Evolutionary conservation across 2,329 filamentous ascomycete species (phyloP).

Genomic region (Fusarium ambrosium): DNA sequence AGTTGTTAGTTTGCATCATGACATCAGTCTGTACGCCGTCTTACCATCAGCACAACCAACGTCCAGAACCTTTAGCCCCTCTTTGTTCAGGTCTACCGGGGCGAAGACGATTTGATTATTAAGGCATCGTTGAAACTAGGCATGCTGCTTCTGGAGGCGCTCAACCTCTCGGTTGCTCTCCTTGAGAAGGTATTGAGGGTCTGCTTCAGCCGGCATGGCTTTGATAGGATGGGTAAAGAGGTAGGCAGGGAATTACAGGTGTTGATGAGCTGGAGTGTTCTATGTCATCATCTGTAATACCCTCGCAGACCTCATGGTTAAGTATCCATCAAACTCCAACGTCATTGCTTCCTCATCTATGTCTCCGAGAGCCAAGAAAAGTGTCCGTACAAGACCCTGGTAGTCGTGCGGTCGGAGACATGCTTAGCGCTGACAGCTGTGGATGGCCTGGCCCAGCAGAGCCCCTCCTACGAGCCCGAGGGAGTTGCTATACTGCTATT

Average conservation of each 20-base stretch:
- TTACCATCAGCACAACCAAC: conserved; percentile 30
- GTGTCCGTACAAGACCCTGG: neutral
- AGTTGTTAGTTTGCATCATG: accelerated
- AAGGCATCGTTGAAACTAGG: conserved; percentile 27
- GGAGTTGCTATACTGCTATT: neutral
- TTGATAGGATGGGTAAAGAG: neutral
- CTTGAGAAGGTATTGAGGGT: conserved; percentile 15
- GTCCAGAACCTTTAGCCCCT: conserved; percentile 13
- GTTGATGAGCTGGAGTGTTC: neutral
- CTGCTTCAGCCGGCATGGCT: neutral
- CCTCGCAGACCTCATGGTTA: neutral
- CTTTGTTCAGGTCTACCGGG: neutral
- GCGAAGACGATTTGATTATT: conserved; percentile 18
- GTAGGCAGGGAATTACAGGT: neutral
- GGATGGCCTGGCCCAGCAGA: neutral
- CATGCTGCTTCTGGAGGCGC: conserved; percentile 26
- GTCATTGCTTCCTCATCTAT: neutral
- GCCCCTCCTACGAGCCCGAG: neutral
- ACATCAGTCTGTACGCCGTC: accelerated
- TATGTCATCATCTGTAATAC: neutral
- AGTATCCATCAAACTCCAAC: neutral
- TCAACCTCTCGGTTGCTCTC: conserved; percentile 17
- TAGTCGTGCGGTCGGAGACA: neutral
- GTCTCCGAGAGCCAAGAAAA: neutral
- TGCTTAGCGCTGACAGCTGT: neutral